phyloP scores from a whole-genome alignment of 768 basidiomycete genomes.

The Pilatotrama ljubarskyi region DNA sequence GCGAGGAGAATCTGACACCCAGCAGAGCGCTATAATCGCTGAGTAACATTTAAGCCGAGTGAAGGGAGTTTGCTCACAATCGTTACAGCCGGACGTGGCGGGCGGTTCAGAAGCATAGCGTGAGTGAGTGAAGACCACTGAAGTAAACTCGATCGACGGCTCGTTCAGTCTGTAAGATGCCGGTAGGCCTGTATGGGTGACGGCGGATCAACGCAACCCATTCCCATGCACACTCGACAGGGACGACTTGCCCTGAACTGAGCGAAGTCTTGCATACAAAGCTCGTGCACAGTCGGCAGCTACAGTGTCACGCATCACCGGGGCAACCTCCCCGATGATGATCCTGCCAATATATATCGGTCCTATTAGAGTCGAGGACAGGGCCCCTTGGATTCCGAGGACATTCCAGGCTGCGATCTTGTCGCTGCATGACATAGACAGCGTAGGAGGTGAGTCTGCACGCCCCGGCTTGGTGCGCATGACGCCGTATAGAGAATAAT shows the following conservation, averaged over 20 bases:
- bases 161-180: conserved; percentile 47
- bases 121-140: conserved; percentile 59
- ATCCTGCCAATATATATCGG: conserved; percentile 69
- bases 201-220: background rate
- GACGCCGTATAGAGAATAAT: conserved; percentile 72
- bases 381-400: conserved; percentile 83
- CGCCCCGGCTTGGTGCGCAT: conserved; percentile 94
- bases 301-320: conserved; percentile 40
- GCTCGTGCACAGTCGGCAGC: conserved; percentile 68
- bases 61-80: conserved; percentile 47
- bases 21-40: conserved; percentile 59
- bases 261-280: conserved; percentile 56
- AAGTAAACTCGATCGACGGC: conserved; percentile 61
- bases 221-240: background rate
- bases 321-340: conserved; percentile 71
- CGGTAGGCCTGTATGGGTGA: conserved; percentile 42
- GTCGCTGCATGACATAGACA: conserved; percentile 92
- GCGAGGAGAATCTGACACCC: conserved; percentile 53
- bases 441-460: conserved; percentile 81
- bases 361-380: conserved; percentile 53
- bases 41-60: background rate
- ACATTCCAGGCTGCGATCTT: conserved; percentile 89
- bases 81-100: conserved; percentile 58
- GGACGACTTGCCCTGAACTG: conserved; percentile 40
- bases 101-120: conserved; percentile 35